Base-by-base conservation (phyloP, 495 filamentous ascomycete species). In the Aspergillus bridgeri region DNA sequence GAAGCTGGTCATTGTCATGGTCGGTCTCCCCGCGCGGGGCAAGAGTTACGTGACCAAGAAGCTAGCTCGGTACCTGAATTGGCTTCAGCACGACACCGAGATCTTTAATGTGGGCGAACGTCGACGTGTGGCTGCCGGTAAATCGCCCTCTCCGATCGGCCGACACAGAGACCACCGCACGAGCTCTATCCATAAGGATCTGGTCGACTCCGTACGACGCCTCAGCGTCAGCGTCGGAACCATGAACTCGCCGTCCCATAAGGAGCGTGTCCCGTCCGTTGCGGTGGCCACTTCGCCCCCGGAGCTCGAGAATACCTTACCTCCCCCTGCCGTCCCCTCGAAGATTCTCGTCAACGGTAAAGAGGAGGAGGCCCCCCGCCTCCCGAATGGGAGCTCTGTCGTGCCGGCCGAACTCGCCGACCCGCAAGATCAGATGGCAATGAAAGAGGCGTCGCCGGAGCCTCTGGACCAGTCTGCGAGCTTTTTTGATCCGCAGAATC, bases 21-120 rank as follows among this genome's bases (percentile, higher is more conserved):
- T 98, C 49, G 94, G 94, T 58, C 79, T 98, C 51, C 94, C 94
- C 0, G 94, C 94, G 1, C 78, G 94, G 59, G 94, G 94, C 53
- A 98, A 98, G 75, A 96, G 91, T 56, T 98, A 98, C 73, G 92
- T 98, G 63, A 97, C 93, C 53, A 97, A 96, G 79, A 98, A 98
- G 77, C 80, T 98, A 47, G 89, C 92, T 22, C 84, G 94, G 50
- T 98, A 98, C 64, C 76, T 98, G 21, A 92, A 95, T 54, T 98
- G 94, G 94, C 86, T 96, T 50, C 94, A 98, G 63, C 94, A 98
- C 67, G 89, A 96, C 61, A 90, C 91, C 20, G 80, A 81, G 63
- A 97, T 98, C 60, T 98, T 98, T 83, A 98, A 98, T 61, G 94
- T 98, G 42, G 94, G 94, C 46, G 90, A 96, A 66, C 85, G 91